Evolutionary conservation across 345 rosid species (phyloP), one percentile per base, ranked within the genome.

Genomic region (Rhizophora mangle): DNA sequence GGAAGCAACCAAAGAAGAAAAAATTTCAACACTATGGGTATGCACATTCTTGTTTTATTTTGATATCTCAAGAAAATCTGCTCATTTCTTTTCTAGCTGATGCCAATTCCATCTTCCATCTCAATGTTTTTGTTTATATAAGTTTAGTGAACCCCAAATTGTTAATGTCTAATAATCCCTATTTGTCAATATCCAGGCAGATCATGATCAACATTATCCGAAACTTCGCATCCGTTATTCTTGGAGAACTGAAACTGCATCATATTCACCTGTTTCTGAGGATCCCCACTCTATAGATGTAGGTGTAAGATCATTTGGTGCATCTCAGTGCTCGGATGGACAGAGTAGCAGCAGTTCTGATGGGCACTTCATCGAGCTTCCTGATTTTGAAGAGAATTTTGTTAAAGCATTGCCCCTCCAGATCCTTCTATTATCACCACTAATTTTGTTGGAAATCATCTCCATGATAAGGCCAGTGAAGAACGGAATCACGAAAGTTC

Each of bases 181-280:
- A 20, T 37, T 62, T 30, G 24, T 73, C 74, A 77, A 56, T 61
- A 31, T 81, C 30, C 87, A 85, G 98, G 87, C 30, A 68, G 71
- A 67, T 63, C 71, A 74, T 64, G 82, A 82, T 39, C 60, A 67
- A 66, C 86, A 82, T 62, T 90, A 92, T 79, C 98, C 96, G 30
- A 85, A 84, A 76, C 73, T 90, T 72, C 84, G 87, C 30, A 83
- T 95, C 76, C 80, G 85, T 52, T 79, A 71, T 62, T 85, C 97
- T 36, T 88, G 88, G 87, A 89, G 80, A 67, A 83, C 81, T 65
- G 88, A 79, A 43, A 72, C 60, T 69, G 72, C 81, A 26, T 67
- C 86, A 55, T 70, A 73, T 60, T 75, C 82, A 67, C 81, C 84
- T 43, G 60, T 69, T 60, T 64, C 78, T 29, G 84, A 69, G 49